A percentile compares a stretch with the other conserved stretches of the same genome.
Conservation (phyloP, 345 rosid genomes). For the Raphanus raphanistrum region DNA sequence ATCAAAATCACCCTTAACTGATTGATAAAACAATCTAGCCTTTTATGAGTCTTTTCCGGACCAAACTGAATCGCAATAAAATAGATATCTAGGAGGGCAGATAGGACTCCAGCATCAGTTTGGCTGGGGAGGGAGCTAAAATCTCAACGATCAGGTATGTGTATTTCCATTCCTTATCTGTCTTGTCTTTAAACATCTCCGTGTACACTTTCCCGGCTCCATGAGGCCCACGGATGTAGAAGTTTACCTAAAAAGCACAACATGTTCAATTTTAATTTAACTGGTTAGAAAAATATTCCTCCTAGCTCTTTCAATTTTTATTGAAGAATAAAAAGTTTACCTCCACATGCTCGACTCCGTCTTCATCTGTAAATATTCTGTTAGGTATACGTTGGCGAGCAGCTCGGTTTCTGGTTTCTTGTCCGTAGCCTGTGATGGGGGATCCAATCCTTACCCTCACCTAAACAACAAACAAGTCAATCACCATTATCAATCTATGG, state of each 20-base stretch:
- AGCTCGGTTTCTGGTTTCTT: constrained; percentile 92
- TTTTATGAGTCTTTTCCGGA: neutral
- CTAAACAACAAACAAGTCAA: constrained; percentile 44
- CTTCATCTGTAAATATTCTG: constrained; percentile 78
- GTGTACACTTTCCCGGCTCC: constrained; percentile 90
- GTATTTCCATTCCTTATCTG: constrained; percentile 83
- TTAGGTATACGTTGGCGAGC: constrained; percentile 94
- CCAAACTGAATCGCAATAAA: neutral
- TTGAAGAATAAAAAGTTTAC: constrained; percentile 37
- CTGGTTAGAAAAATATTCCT: too few species aligned
- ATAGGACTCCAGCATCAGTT: constrained; percentile 83
- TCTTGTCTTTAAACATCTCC: constrained; percentile 89
- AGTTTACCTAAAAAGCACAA: constrained; percentile 54
- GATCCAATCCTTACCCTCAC: constrained; percentile 95
- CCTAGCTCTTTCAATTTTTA: too few species aligned
- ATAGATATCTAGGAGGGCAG: constrained; percentile 53
- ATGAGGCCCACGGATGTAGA: constrained; percentile 85
- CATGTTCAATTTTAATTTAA: neutral
- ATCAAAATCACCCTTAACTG: neutral
- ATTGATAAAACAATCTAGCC: neutral
- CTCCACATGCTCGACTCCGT: constrained; percentile 87
- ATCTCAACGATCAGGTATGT: constrained; percentile 82
- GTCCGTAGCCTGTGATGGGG: constrained; percentile 96
- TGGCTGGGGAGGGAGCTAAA: constrained; percentile 63
- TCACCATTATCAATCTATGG: constrained; percentile 12